Conservation (phyloP, 106 monocot genomes). For the Apostasia shenzhenica region DNA sequence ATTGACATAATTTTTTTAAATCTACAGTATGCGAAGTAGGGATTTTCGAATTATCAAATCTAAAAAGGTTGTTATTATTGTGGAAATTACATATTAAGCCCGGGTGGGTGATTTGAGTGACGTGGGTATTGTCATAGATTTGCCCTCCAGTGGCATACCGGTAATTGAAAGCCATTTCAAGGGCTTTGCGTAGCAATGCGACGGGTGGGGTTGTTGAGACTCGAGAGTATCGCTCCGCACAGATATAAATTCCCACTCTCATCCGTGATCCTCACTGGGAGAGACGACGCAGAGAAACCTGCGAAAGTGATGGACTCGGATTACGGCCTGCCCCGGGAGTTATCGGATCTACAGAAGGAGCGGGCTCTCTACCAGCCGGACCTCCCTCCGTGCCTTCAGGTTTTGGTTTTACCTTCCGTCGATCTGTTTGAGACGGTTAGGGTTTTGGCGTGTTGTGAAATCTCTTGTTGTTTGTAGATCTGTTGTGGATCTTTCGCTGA, state of each 20-base stretch:
- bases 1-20: too few species aligned
- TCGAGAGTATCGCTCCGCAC: too few species aligned
- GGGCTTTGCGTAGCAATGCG: neutral
- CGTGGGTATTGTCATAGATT: too few species aligned
- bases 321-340: conserved; percentile 47
- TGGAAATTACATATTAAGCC: too few species aligned
- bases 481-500: neutral
- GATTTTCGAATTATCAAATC: too few species aligned
- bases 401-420: neutral
- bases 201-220: neutral
- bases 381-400: conserved; percentile 72
- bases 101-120: too few species aligned
- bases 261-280: too few species aligned
- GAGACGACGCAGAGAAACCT: neutral
- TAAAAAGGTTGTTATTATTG: too few species aligned
- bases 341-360: conserved; percentile 53
- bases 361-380: conserved; percentile 46
- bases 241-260: too few species aligned
- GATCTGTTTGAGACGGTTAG: neutral
- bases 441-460: neutral
- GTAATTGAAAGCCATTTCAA: neutral
- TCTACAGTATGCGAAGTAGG: too few species aligned
- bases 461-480: neutral
- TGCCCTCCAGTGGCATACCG: too few species aligned
- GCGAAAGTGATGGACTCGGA: conserved; percentile 45